Evolutionary conservation across 1,139 yeast genomes (phyloP).

Genomic region (Saccharomyces hybrid): DNA sequence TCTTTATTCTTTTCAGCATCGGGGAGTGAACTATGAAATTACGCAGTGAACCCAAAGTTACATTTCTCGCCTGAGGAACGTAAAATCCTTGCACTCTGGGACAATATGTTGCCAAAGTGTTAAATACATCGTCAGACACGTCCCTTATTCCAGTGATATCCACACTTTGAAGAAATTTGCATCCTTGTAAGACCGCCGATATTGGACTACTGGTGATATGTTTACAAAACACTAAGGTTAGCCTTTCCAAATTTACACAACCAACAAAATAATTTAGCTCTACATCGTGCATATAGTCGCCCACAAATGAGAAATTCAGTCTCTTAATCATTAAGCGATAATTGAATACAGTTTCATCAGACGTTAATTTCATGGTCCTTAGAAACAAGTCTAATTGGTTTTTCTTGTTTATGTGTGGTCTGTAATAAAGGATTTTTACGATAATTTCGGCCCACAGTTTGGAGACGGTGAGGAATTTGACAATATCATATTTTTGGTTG

Average conservation of each 20-base stretch:
- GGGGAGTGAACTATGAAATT: slow-evolving; percentile 57
- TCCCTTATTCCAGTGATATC: slow-evolving; percentile 82
- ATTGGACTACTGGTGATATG: slow-evolving; percentile 56
- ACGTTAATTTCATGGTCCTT: slow-evolving; percentile 46
- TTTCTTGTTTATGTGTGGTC: slow-evolving; percentile 68
- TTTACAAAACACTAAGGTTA: slow-evolving; percentile 76
- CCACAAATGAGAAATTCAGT: slow-evolving; percentile 69
- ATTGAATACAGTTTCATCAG: slow-evolving; percentile 51
- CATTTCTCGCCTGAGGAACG: slow-evolving; percentile 72
- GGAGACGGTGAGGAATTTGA: slow-evolving; percentile 66
- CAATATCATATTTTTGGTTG: slow-evolving; percentile 55
- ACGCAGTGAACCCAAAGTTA: slow-evolving; percentile 60
- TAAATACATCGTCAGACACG: slow-evolving; percentile 58
- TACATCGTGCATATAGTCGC: slow-evolving; percentile 58
- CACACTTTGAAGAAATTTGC: slow-evolving; percentile 70
- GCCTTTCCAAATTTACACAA: slow-evolving; percentile 72
- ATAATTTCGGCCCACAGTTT: slow-evolving; percentile 73
- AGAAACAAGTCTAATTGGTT: slow-evolving; percentile 42
- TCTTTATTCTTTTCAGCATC: slow-evolving; percentile 71
- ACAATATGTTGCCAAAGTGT: slow-evolving; percentile 65
- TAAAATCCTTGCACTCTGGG: slow-evolving; percentile 79
- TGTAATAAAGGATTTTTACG: slow-evolving; percentile 78
- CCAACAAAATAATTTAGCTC: slow-evolving; percentile 48
- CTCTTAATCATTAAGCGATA: slow-evolving; percentile 72
- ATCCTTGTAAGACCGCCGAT: slow-evolving; percentile 51